Conservation (phyloP, 1,139 yeast genomes). For the Petasospora rhodanensis region DNA sequence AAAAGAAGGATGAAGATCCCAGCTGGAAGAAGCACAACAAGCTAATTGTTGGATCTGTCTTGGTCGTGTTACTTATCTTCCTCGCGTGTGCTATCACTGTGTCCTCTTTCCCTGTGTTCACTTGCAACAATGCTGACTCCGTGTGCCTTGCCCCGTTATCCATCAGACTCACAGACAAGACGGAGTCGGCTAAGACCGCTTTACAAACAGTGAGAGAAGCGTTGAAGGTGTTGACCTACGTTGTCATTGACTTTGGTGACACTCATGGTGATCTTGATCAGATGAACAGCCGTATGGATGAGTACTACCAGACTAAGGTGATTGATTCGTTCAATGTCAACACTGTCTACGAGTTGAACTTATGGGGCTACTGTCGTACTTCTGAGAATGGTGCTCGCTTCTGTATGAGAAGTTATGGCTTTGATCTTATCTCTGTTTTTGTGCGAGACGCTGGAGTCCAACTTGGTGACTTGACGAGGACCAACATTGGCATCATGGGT, state of each 20-base stretch:
- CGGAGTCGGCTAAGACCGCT: slow-evolving; percentile 34
- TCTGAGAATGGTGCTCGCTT: slow-evolving; percentile 25
- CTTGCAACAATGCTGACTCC: slow-evolving; percentile 26
- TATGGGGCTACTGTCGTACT: slow-evolving; percentile 46
- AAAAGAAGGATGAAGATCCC: slow-evolving; percentile 1
- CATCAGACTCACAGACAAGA: slow-evolving; percentile 35
- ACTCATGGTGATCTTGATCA: slow-evolving; percentile 18
- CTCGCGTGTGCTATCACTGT: slow-evolving; percentile 6
- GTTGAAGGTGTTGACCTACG: slow-evolving; percentile 46
- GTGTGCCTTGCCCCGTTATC: slow-evolving; percentile 45
- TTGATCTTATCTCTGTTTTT: slow-evolving; percentile 43
- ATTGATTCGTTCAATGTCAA: slow-evolving; percentile 44
- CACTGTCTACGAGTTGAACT: slow-evolving; percentile 40
- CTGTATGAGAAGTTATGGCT: slow-evolving; percentile 39
- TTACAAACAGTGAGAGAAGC: slow-evolving; percentile 44
- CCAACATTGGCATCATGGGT: slow-evolving; percentile 37
- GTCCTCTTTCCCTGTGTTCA: slow-evolving; percentile 26
- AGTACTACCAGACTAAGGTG: slow-evolving; percentile 22
- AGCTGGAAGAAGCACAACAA: neutral
- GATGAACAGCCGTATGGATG: slow-evolving; percentile 21
- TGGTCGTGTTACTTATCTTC: slow-evolving; percentile 4
- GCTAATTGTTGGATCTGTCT: neutral
- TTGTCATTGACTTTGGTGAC: slow-evolving; percentile 49
- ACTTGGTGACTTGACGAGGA: slow-evolving; percentile 39
- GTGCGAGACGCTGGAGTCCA: slow-evolving; percentile 48